Conservation (phyloP, 2,329 filamentous ascomycete species). For the Colletotrichum karsti region DNA sequence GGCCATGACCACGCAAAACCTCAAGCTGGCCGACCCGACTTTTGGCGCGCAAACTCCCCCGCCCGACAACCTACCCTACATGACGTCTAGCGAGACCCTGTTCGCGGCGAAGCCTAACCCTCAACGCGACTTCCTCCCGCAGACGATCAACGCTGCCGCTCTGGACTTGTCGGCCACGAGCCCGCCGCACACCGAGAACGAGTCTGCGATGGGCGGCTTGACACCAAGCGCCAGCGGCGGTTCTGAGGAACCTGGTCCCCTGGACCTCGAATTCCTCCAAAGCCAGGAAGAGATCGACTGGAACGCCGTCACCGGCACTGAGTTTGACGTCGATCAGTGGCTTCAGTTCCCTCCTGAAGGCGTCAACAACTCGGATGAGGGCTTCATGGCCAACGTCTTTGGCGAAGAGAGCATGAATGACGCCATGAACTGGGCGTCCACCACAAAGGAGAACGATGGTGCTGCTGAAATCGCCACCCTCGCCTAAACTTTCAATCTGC, state of each 20-base stretch:
- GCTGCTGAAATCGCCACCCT: slow-evolving; percentile 8
- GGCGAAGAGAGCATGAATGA: slow-evolving; percentile 31
- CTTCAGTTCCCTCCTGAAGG: slow-evolving; percentile 64
- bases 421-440: slow-evolving; percentile 31
- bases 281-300: slow-evolving; percentile 62
- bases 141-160: slow-evolving; percentile 46
- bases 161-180: slow-evolving; percentile 46
- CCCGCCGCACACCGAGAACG: slow-evolving; percentile 53
- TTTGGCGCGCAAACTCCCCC: slow-evolving; percentile 60
- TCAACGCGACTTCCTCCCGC: slow-evolving; percentile 38
- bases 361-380: slow-evolving; percentile 47
- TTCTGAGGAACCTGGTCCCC: slow-evolving; percentile 49
- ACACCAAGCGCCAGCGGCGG: slow-evolving; percentile 56
- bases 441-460: slow-evolving; percentile 8
- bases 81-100: slow-evolving; percentile 50
- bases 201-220: slow-evolving; percentile 45
- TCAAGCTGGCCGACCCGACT: slow-evolving; percentile 40
- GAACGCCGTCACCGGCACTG: slow-evolving; percentile 59
- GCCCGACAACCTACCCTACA: slow-evolving; percentile 56
- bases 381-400: slow-evolving; percentile 44
- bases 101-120: slow-evolving; percentile 33
- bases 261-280: slow-evolving; percentile 57
- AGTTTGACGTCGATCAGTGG: slow-evolving; percentile 68
- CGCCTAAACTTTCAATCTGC: background rate
- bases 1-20: slow-evolving; percentile 43